These are phyloP conservation scores for Nothopassalora personata DNA, from an alignment of 2,329 filamentous ascomycete genomes.

Conservation along the genomic window DNA sequence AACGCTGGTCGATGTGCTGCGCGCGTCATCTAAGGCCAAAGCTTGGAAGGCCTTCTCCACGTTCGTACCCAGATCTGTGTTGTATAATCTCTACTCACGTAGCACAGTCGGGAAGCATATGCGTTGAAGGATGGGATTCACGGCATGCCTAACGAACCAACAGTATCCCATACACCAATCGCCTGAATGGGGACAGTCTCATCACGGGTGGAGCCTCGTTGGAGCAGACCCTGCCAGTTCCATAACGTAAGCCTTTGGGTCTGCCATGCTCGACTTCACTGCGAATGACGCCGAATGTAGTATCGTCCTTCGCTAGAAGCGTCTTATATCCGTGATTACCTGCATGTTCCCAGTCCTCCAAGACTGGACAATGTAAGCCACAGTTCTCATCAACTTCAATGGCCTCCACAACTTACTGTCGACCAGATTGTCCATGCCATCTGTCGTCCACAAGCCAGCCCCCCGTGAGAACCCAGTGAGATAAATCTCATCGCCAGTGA, in stretches of 20 bases:
- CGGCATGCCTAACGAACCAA: conserved; percentile 35
- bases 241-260: conserved; percentile 22
- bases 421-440: conserved; percentile 28
- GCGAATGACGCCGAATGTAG: conserved; percentile 10
- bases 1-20: conserved; percentile 48
- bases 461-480: conserved; percentile 44
- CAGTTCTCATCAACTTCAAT: not conserved
- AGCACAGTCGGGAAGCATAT: conserved; percentile 25
- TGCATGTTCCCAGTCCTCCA: conserved; percentile 30
- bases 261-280: conserved; percentile 9
- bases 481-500: conserved; percentile 34
- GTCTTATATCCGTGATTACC: conserved; percentile 25
- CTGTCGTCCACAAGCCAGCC: conserved; percentile 38
- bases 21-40: conserved; percentile 51
- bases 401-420: conserved; percentile 8
- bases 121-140: conserved; percentile 31
- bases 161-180: conserved; percentile 48
- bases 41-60: conserved; percentile 53
- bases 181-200: conserved; percentile 21
- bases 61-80: conserved; percentile 30
- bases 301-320: conserved; percentile 8
- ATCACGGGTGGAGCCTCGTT: conserved; percentile 5
- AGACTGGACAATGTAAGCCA: conserved; percentile 9
- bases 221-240: conserved; percentile 20
- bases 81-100: conserved; percentile 30